These are phyloP conservation scores for Albatrellus ellisii DNA, from an alignment of 768 basidiomycete genomes.

Conservation along the genomic window DNA sequence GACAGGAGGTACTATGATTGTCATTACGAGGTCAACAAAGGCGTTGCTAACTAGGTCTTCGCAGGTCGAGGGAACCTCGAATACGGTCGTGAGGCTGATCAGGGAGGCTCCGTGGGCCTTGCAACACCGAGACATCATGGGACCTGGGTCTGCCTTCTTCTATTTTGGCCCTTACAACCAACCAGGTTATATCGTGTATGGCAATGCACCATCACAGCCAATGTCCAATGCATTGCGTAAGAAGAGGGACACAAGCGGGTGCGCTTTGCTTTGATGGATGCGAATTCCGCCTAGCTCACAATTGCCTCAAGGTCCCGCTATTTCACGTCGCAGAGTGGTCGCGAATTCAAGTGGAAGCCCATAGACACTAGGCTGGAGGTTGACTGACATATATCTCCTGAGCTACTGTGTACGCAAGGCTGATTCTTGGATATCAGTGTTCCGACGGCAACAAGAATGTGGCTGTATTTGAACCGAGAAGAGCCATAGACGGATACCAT, in stretches of 20 bases:
- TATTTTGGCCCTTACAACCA: conserved; percentile 57
- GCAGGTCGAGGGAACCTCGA: conserved; percentile 44
- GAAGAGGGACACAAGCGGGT: conserved; percentile 52
- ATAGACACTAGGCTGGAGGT: conserved; percentile 57
- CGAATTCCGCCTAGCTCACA: not conserved
- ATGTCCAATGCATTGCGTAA: conserved; percentile 49
- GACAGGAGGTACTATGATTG: conserved; percentile 3
- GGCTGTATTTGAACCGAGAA: conserved; percentile 56
- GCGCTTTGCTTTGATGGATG: conserved; percentile 20
- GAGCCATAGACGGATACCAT: conserved; percentile 40
- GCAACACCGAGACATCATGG: conserved; percentile 60
- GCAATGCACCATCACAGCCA: conserved; percentile 39
- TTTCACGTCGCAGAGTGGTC: conserved; percentile 57
- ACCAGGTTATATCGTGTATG: conserved; percentile 56
- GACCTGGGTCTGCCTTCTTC: conserved; percentile 65
- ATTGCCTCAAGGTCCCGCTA: conserved; percentile 45
- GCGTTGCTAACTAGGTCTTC: not conserved
- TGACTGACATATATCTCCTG: conserved; percentile 12
- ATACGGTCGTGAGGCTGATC: conserved; percentile 47
- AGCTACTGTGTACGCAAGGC: not conserved
- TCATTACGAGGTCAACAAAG: not conserved
- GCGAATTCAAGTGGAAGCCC: conserved; percentile 67
- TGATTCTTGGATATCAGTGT: conserved; percentile 26
- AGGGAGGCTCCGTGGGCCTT: conserved; percentile 57
- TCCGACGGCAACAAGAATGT: conserved; percentile 42